These are phyloP conservation scores for Pachysandra terminalis DNA, from an alignment of 164 flowering plant genomes.

Conservation along the genomic window DNA sequence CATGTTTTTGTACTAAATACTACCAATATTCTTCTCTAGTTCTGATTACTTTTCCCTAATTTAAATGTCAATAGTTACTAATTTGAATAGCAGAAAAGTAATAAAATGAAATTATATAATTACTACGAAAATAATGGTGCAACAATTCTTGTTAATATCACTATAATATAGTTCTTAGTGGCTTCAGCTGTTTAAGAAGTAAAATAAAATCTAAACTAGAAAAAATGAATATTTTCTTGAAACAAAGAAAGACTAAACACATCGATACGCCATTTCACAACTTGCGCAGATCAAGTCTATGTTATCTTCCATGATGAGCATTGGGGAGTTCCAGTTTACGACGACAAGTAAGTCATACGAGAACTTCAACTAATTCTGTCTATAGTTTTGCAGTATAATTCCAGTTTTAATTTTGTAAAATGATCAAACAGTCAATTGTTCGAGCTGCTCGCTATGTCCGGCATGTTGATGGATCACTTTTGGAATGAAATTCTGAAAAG, in stretches of 20 bases:
- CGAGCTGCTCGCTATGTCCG: slow-evolving; percentile 80
- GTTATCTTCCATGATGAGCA: slow-evolving; percentile 73
- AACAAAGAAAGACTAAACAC: neutral
- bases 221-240: neutral
- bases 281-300: slow-evolving; percentile 58
- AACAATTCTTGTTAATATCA: too few relatives aligned
- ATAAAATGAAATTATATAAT: too few relatives aligned
- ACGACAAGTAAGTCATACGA: slow-evolving; percentile 56
- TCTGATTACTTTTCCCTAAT: too few relatives aligned
- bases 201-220: too few relatives aligned
- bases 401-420: slow-evolving; percentile 1
- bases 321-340: slow-evolving; percentile 92
- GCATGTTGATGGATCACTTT: slow-evolving; percentile 81
- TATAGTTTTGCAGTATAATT: neutral
- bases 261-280: neutral
- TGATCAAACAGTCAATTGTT: slow-evolving; percentile 56
- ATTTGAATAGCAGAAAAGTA: too few relatives aligned
- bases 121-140: too few relatives aligned
- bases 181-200: neutral
- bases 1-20: neutral
- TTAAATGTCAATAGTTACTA: too few relatives aligned
- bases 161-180: too few relatives aligned
- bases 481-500: slow-evolving; percentile 81
- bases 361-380: neutral
- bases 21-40: too few relatives aligned